Base-by-base conservation (phyloP, 306 rosid species). In the Trifolium repens region DNA sequence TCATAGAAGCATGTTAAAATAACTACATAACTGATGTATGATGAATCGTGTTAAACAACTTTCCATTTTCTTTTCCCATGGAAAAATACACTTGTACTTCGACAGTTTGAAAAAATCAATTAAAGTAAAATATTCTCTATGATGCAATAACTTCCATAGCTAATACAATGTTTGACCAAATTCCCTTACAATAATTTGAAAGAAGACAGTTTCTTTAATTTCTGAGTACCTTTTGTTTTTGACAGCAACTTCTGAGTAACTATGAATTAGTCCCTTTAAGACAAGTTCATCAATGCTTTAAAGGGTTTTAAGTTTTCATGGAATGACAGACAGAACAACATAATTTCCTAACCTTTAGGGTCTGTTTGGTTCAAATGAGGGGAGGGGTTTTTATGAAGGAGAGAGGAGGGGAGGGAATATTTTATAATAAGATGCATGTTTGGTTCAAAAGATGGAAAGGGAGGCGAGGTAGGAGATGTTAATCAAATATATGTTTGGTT, bases 271-370 rank as follows among this genome's bases (percentile, higher is more conserved):
- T 47, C 35, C 71, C 49, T 26, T 64, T 50, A 53, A 13, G 80
- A 72, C 30, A 73, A 68, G 32, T 54, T 64, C 13, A 39, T 22
- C 50, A 37, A 67, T 64, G 72, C 67, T 24, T 30, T 40, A 1
- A 37, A 71, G 54, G 62, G 40, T 44, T 44, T 83, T 59, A 9
- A 34, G 37, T 78, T 61, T 60, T 53, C 53, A 66, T 3, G n/a
- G 73, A 71, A 76, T 53, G 43, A 61, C 42, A 37, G 42, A 37
- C 42, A 24, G 22, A 62, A 78, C 71, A 72, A 47, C 35, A 77
- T 76, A 34, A 74, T 76, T 78, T 54, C 53, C 60, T 30, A 5
- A 19, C 64, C 67, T 50, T 71, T 22, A 27, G 32, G 32, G 32
- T 27, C 32, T 27, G 32, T 27, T 27, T 27, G 32, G 32, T 27